Evolutionary conservation across 371 early-diverging fungal species (phyloP), one percentile per base, ranked within the genome.

Genomic region (Syncephalastrum sp.): DNA sequence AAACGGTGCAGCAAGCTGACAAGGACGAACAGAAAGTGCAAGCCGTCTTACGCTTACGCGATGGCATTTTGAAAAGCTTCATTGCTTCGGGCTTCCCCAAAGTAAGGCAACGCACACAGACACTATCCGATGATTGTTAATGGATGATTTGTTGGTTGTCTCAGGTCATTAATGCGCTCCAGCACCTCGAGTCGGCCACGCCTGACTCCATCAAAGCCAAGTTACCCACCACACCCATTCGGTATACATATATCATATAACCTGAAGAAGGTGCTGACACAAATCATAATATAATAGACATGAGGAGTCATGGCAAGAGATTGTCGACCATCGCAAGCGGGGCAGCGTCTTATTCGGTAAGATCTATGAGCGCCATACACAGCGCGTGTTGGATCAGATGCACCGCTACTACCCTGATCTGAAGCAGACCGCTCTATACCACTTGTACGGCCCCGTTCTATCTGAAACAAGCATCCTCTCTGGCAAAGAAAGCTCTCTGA

Each of bases 301-400:
- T n/a, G 72, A 72, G 42, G 60, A 65, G 3, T 46, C 57, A 10
- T 96, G 96, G 96, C 88, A 92, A 69, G 93, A 94, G 66, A 84
- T 89, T 27, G 53, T 88, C 7, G 76, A 74, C 29, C 73, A 91
- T 47, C 70, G 94, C 13, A 82, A 86, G 33, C 72, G 79, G 4
- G 87, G 76, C 24, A 62, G 16, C 49, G 46, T 27, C 0, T 55
- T 75, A 10, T 72, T 72, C 49, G 63, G 49, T 5, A 68, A 52
- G 23, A 75, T 70, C 8, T 75, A 75, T 52, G 67, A 64, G 23
- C 56, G 61, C 12, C 70, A 72, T 47, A 68, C 68, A 0, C 61
- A 72, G 1, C 69, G 65, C 43, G 68, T 72, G 15, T 43, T 65
- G 16, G 52, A 60, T 13, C 54, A 61, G 15, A 70, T 75, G 68